phyloP scores from a whole-genome alignment of 2,329 filamentous ascomycete genomes.

The Aspergillus brasiliensis region DNA sequence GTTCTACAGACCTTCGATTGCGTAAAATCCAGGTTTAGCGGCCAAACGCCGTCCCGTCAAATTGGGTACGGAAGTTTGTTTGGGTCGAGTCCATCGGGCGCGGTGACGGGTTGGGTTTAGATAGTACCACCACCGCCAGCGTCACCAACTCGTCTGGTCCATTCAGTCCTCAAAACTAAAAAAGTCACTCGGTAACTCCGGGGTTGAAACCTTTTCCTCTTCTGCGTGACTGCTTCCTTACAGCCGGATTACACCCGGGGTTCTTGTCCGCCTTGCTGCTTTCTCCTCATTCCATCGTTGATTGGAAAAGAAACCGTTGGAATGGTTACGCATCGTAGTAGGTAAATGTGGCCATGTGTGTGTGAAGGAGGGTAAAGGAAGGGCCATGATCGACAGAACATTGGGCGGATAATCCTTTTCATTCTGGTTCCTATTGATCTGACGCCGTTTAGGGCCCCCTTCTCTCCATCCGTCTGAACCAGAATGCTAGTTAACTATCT shows the following conservation, averaged over 20 bases:
- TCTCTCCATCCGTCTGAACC: background rate
- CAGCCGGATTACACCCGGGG: constrained; percentile 1
- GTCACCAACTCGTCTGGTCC: too few relatives aligned
- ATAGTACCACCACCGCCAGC: background rate
- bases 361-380: background rate
- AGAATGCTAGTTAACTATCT: background rate
- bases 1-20: constrained; percentile 29
- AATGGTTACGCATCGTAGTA: background rate
- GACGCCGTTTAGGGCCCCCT: background rate
- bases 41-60: constrained; percentile 18
- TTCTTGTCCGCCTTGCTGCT: background rate
- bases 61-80: constrained; percentile 19
- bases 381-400: background rate
- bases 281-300: background rate
- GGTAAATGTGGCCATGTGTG: background rate
- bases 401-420: background rate
- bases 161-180: too few relatives aligned
- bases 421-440: background rate
- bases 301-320: background rate
- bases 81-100: constrained; percentile 1
- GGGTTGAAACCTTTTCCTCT: background rate
- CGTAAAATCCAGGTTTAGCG: constrained; percentile 18
- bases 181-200: background rate
- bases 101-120: background rate
- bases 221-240: constrained; percentile 7